A percentile compares a stretch with the other conserved stretches of the same genome.
phyloP scores from a whole-genome alignment of 2,329 filamentous ascomycete genomes.

The Nemania sp. region DNA sequence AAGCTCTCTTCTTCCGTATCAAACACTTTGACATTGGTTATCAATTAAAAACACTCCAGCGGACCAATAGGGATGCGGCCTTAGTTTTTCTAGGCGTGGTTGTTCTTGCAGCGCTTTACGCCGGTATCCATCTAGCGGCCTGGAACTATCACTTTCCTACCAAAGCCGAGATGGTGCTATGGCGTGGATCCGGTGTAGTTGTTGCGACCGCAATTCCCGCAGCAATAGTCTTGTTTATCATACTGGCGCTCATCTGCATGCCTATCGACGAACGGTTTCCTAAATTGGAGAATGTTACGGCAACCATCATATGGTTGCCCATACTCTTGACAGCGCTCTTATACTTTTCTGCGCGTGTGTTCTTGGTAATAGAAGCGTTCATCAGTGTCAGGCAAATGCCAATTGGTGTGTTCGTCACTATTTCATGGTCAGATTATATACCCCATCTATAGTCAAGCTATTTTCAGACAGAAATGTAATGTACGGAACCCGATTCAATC shows the following conservation, averaged over 20 bases:
- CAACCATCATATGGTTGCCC: background rate
- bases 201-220: background rate
- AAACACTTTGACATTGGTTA: too few species aligned
- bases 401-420: too few species aligned
- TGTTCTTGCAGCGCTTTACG: background rate
- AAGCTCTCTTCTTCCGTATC: too few species aligned
- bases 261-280: too few species aligned
- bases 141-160: background rate
- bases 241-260: background rate
- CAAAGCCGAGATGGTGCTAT: background rate
- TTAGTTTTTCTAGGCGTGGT: too few species aligned
- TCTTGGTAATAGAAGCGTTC: background rate
- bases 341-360: background rate
- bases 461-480: too few species aligned
- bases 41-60: too few species aligned
- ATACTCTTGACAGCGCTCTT: background rate
- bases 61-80: too few species aligned
- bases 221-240: background rate
- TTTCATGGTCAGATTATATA: too few species aligned
- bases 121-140: background rate
- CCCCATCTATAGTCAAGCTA: background rate
- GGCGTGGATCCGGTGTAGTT: background rate
- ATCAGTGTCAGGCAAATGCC: background rate
- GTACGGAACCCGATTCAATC: too few species aligned
- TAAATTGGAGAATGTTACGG: background rate